Evolutionary conservation across 345 rosid genomes (phyloP), one percentile per base, ranked within the genome.

Genomic region (Pistacia integerrima): DNA sequence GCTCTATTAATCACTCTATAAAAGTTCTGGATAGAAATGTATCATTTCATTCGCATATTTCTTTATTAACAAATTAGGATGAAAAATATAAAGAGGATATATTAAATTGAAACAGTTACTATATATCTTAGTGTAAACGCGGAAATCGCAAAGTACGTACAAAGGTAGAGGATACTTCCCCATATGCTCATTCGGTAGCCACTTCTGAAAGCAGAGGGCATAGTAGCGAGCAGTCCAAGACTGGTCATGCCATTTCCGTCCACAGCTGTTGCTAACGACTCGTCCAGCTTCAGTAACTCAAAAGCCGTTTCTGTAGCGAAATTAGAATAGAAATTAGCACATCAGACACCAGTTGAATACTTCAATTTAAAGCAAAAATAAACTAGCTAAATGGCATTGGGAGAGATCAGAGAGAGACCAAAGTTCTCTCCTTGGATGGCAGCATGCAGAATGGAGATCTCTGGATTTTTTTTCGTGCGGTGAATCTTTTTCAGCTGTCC

Each of bases 401-500:
- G 30, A 36, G 11, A 65, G 22, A 9, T 20, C 22, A 8, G 13
- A 70, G 35, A 58, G 28, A 56, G 51, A 79, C 76, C 83, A 25
- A 74, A 83, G 10, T 84, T 64, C 64, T 75, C 68, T 12, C 79
- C 79, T 2, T 70, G 36, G 36, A 83, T 69, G 57, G 84, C 74
- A 51, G 22, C 52, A 18, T 75, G 78, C 20, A 83, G 83, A 71
- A 83, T 80, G 54, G 63, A 8, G 2, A 10, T 4, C 8, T 4
- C 63, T 0, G 25, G 25, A 0, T 25, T 25, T 25, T 25, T 25
- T 1, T 25, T 25, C 25, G 0, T 25, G 22, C 25, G 0, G 25
- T 25, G 25, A 0, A 25, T 25, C 0, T 25, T 1, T 25, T 25
- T 25, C 25, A 25, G 25, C 25, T 22, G 22, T 22, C 22, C 22